phyloP scores from a whole-genome alignment of 352 stramenopile species.

The Thraustotheca clavata region DNA sequence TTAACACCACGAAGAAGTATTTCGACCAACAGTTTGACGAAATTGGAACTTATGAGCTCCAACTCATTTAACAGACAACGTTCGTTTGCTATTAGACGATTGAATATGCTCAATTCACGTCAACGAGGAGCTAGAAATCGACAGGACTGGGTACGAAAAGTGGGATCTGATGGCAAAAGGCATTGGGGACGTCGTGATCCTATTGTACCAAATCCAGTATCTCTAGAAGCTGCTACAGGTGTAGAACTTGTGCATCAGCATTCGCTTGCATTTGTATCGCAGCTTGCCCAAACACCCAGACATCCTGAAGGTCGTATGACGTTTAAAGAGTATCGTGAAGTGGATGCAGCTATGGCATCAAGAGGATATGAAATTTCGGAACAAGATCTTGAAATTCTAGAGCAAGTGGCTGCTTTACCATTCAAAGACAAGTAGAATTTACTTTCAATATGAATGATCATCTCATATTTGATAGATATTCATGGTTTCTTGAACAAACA shows the following conservation, averaged over 20 bases:
- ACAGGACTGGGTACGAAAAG: slow-evolving; percentile 77
- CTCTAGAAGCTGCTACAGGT: slow-evolving; percentile 23
- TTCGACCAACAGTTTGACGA: slow-evolving; percentile 9
- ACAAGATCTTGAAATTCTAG: slow-evolving; percentile 78
- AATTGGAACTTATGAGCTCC: slow-evolving; percentile 20
- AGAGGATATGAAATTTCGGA: slow-evolving; percentile 83
- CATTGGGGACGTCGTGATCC: slow-evolving; percentile 76
- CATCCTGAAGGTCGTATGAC: slow-evolving; percentile 80
- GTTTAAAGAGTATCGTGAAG: slow-evolving; percentile 83
- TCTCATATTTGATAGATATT: slow-evolving; percentile 27
- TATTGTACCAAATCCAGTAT: neutral
- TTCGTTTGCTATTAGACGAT: slow-evolving; percentile 76
- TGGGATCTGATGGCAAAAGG: slow-evolving; percentile 69
- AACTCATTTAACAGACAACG: slow-evolving; percentile 77
- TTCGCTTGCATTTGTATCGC: slow-evolving; percentile 80
- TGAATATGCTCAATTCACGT: slow-evolving; percentile 80
- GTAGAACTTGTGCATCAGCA: slow-evolving; percentile 72
- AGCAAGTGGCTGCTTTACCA: slow-evolving; percentile 71
- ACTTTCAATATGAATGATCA: neutral
- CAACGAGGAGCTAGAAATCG: slow-evolving; percentile 72
- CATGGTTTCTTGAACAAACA: slow-evolving; percentile 78
- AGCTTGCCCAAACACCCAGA: slow-evolving; percentile 68
- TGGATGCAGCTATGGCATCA: slow-evolving; percentile 74
- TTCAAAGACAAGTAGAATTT: slow-evolving; percentile 66
- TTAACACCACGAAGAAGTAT: slow-evolving; percentile 19